phyloP scores from a whole-genome alignment of 2,329 filamentous ascomycete genomes.

The Exophiala xenobiotica region DNA sequence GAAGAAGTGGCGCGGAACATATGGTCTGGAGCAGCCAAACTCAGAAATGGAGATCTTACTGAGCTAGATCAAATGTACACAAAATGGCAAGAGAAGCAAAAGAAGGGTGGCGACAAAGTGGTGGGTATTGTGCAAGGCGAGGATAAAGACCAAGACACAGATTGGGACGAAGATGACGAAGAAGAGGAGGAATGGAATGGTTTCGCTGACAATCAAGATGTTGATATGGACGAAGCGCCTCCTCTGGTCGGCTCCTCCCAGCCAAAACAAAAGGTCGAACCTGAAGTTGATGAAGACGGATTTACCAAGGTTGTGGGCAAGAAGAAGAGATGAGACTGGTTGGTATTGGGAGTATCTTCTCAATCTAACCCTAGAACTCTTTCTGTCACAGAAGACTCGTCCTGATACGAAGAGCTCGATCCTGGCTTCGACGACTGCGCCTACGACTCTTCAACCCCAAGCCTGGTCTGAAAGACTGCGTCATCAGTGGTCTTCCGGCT shows the following conservation, averaged over 20 bases:
- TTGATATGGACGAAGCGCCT: slow-evolving; percentile 68
- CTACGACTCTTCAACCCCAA: too few relatives aligned
- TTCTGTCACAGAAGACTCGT: too few relatives aligned
- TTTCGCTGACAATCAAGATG: slow-evolving; percentile 51
- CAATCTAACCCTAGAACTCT: too few relatives aligned
- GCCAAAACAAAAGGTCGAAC: slow-evolving; percentile 63
- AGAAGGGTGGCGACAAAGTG: slow-evolving; percentile 38
- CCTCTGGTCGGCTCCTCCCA: slow-evolving; percentile 50
- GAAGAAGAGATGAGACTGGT: slow-evolving; percentile 54
- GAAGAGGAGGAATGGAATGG: slow-evolving; percentile 59
- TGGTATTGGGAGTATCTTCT: neutral
- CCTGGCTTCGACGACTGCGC: neutral
- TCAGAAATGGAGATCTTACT: slow-evolving; percentile 21
- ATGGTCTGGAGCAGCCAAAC: slow-evolving; percentile 65
- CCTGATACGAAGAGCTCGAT: too few relatives aligned
- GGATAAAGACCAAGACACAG: slow-evolving; percentile 56
- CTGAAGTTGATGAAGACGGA: slow-evolving; percentile 76
- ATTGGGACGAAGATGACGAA: slow-evolving; percentile 55
- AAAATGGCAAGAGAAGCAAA: slow-evolving; percentile 41
- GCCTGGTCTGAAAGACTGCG: neutral
- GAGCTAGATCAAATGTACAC: slow-evolving; percentile 62
- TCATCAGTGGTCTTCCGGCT: slow-evolving; percentile 27
- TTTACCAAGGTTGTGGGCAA: slow-evolving; percentile 73
- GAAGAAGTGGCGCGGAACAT: slow-evolving; percentile 72
- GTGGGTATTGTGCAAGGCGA: slow-evolving; percentile 20